These are phyloP conservation scores for Rhipidocladum racemiflorum DNA, from an alignment of 176 grass and related monocot genomes.

Conservation along the genomic window DNA sequence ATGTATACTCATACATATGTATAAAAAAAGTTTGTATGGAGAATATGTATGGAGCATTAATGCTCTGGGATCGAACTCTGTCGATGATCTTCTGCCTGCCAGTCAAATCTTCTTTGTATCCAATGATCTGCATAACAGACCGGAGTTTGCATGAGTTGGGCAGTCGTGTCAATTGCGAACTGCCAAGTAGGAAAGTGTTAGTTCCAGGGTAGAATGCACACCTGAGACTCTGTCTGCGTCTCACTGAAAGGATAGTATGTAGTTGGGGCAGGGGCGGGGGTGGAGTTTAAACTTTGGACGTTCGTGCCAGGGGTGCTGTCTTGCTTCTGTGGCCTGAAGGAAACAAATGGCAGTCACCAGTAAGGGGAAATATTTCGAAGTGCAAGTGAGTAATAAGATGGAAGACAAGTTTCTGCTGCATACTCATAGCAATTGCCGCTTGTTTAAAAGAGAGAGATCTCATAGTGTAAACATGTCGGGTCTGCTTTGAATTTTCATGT, in stretches of 20 bases:
- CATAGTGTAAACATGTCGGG: neutral
- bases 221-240: slow-evolving; percentile 79
- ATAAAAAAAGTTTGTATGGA: too few species aligned
- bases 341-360: slow-evolving; percentile 12
- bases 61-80: slow-evolving; percentile 67
- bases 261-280: slow-evolving; percentile 1
- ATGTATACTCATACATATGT: too few species aligned
- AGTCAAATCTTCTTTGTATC: slow-evolving; percentile 83
- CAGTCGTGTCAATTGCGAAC: neutral
- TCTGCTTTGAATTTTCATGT: slow-evolving; percentile 30
- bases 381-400: slow-evolving; percentile 11
- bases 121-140: slow-evolving; percentile 46
- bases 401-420: neutral
- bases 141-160: neutral
- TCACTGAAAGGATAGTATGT: slow-evolving; percentile 75
- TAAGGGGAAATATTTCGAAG: neutral
- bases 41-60: too few species aligned
- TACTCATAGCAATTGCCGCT: neutral
- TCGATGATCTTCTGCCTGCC: slow-evolving; percentile 96
- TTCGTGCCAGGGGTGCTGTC: slow-evolving; percentile 24
- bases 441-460: neutral
- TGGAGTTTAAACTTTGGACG: slow-evolving; percentile 21
- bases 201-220: slow-evolving; percentile 24
- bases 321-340: slow-evolving; percentile 54
- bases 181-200: neutral